Percentiles rank a stretch among this genome's conserved stretches.
Conservation (phyloP, 352 stramenopile species). For the Phytopythium litorale region DNA sequence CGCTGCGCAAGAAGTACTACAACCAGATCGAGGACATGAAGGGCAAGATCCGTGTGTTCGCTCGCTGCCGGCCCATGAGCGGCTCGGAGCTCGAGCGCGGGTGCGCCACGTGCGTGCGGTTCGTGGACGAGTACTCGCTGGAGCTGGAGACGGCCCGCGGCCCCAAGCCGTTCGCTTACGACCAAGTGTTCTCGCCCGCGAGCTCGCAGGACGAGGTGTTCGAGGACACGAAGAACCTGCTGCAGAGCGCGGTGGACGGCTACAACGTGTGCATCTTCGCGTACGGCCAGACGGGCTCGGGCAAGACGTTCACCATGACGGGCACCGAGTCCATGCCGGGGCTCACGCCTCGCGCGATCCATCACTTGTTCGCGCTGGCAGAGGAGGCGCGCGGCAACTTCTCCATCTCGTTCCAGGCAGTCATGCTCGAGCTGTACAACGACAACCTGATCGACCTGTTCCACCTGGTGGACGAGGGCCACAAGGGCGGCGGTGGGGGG, state of each 20-base stretch:
- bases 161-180: constrained; percentile 87
- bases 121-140: constrained; percentile 83
- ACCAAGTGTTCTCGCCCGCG: constrained; percentile 84
- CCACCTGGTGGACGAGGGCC: constrained; percentile 65
- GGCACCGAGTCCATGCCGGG: constrained; percentile 64
- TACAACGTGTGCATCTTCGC: constrained; percentile 94
- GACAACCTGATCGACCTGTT: constrained; percentile 90
- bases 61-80: constrained; percentile 90
- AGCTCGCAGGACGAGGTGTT: constrained; percentile 86
- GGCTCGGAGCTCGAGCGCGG: constrained; percentile 78
- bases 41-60: constrained; percentile 93
- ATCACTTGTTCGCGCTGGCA: constrained; percentile 79
- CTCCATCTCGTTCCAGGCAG: constrained; percentile 71
- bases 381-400: constrained; percentile 49
- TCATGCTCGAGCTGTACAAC: constrained; percentile 94
- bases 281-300: constrained; percentile 91
- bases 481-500: constrained; percentile 11
- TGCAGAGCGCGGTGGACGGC: constrained; percentile 89
- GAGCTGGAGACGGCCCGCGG: constrained; percentile 77
- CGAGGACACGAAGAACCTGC: constrained; percentile 90
- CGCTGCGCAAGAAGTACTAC: constrained; percentile 93
- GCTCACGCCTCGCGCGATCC: constrained; percentile 84
- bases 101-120: constrained; percentile 60
- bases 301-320: constrained; percentile 95
- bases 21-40: constrained; percentile 97